Evolutionary conservation across 345 rosid genomes (phyloP), one percentile per base, ranked within the genome.

Genomic region (Salix brachista): DNA sequence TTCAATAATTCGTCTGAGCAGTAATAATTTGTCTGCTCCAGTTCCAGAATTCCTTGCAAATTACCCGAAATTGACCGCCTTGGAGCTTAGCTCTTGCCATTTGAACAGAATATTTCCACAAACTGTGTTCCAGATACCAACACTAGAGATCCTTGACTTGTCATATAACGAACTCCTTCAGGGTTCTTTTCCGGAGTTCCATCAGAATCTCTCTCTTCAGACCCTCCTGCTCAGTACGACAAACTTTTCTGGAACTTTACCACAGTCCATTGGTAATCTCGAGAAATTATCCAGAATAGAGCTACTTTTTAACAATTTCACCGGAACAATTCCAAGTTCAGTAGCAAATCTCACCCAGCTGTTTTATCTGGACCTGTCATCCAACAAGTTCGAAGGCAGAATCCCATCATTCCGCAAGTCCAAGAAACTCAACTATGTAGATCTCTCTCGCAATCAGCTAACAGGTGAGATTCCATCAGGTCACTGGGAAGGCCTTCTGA

Each of bases 251-350:
- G 87, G 90, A 28, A 4, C n/a, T 4, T 25, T 87, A 26, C 88
- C 89, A 2, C 72, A 73, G 39, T 84, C 92, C 44, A 79, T 86
- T 2, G 79, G 82, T 0, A 73, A 61, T 8, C 79, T 84, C 6
- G 17, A 13, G 14, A 62, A 69, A 25, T 50, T 87, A 70, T 78
- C 83, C 0, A 75, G 34, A 16, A 1, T 87, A 52, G 78, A 77
- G 3, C 61, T 84, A n/a, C n/a, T n/a, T n/a, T n/a, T n/a, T n/a
- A 83, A 87, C 85, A 73, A 14, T 2, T 83, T 86, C 67, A 41
- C n/a, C 1, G 87, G 88, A 18, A 2, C 12, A 19, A 82, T 87
- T 76, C 88, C 86, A 5, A 25, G 26, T 14, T 62, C 90, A 36
- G 28, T 86, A 8, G 3, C 44, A 0, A 42, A 72, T 13, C 87